Conservation (phyloP, 176 grass and related monocot genomes). For the Lolium perenne region DNA sequence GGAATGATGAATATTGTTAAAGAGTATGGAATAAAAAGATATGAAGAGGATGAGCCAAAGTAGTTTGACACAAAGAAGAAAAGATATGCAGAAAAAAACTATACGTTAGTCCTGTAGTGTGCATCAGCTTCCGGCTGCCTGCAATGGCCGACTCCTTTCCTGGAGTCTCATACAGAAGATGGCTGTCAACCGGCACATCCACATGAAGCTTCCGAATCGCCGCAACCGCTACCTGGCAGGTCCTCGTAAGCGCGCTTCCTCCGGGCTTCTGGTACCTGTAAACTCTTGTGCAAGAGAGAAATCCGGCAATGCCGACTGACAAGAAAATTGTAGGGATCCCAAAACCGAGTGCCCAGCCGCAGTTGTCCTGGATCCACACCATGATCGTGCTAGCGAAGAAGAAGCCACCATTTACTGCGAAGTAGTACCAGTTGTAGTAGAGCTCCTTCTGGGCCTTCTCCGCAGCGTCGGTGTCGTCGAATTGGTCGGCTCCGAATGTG, state of each 20-base stretch:
- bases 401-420: not conserved
- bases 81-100: not conserved
- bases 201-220: not conserved
- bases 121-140: slow-evolving; percentile 20
- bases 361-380: slow-evolving; percentile 21
- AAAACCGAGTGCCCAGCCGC: not conserved
- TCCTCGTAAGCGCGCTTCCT: not conserved
- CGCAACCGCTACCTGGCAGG: not conserved
- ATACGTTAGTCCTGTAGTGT: not conserved
- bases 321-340: not conserved
- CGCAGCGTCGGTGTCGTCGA: not conserved
- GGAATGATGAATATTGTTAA: not conserved
- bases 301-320: not conserved
- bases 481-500: slow-evolving; percentile 1
- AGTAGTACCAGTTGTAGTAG: slow-evolving; percentile 29
- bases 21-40: not conserved
- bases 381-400: slow-evolving; percentile 13
- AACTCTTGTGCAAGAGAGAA: not conserved
- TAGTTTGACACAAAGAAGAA: not conserved
- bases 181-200: not conserved
- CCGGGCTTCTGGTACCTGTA: not conserved
- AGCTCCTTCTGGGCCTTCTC: not conserved
- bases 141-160: not conserved
- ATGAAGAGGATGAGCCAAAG: not conserved
- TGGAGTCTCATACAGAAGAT: not conserved